Evolutionary conservation across 371 early-diverging fungal species (phyloP).

Genomic region (Mucor sp.): DNA sequence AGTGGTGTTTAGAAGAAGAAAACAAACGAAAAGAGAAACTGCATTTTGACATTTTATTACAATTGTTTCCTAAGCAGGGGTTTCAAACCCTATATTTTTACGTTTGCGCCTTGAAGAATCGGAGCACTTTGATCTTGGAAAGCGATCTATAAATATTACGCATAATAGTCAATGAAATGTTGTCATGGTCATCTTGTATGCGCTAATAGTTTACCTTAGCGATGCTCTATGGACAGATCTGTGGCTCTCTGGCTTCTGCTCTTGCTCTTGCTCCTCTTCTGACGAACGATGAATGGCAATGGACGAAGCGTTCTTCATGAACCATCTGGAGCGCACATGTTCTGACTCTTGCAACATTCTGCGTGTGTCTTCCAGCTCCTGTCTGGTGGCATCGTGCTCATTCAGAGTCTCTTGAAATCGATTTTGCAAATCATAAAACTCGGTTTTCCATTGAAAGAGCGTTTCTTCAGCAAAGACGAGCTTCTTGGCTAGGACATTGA

Average conservation of each 20-base stretch:
- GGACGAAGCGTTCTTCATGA: background rate
- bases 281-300: background rate
- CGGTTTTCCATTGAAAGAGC: constrained; percentile 3
- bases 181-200: background rate
- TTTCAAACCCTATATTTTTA: background rate
- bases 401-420: background rate
- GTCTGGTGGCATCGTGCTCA: background rate
- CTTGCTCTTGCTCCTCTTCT: background rate
- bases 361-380: background rate
- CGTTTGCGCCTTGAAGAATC: background rate
- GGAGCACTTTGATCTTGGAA: background rate
- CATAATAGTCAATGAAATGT: background rate
- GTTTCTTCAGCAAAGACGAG: background rate
- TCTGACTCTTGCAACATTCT: constrained; percentile 6
- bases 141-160: background rate
- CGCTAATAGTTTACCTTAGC: background rate
- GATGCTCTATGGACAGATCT: background rate
- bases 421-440: background rate
- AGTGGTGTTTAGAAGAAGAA: background rate
- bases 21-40: background rate
- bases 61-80: background rate
- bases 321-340: constrained; percentile 9
- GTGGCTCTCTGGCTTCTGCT: background rate
- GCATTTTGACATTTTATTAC: background rate
- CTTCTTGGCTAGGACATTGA: background rate